These are phyloP conservation scores for Fusarium coffeatum DNA, from an alignment of 2,329 filamentous ascomycete genomes.

Conservation along the genomic window DNA sequence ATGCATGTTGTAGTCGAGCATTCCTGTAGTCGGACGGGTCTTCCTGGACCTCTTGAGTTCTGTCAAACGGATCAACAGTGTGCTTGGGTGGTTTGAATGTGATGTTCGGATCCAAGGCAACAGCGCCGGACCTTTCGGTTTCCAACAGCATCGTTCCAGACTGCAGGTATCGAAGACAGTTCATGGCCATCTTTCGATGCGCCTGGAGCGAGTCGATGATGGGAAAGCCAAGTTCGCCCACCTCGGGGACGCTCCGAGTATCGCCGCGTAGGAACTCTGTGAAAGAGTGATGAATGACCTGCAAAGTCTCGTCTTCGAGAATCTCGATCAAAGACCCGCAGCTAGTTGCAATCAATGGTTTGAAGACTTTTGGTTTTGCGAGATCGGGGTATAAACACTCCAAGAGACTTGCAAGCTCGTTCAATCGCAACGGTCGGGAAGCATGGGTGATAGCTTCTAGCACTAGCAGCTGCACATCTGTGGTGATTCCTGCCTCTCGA, in stretches of 20 bases:
- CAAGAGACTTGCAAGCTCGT: slow-evolving; percentile 50
- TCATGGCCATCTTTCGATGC: slow-evolving; percentile 35
- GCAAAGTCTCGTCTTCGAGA: slow-evolving; percentile 57
- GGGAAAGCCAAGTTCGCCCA: slow-evolving; percentile 18
- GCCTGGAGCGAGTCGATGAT: slow-evolving; percentile 30
- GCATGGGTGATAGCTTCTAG: slow-evolving; percentile 56
- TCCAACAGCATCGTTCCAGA: slow-evolving; percentile 29
- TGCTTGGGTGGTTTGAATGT: slow-evolving; percentile 8
- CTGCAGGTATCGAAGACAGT: slow-evolving; percentile 34
- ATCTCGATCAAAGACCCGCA: slow-evolving; percentile 59
- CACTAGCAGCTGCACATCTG: slow-evolving; percentile 51
- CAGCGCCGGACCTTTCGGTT: neutral
- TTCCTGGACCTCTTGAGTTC: neutral
- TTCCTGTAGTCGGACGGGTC: slow-evolving; percentile 27
- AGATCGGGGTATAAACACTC: slow-evolving; percentile 40
- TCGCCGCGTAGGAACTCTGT: slow-evolving; percentile 58
- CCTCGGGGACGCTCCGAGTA: neutral
- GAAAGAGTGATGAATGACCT: slow-evolving; percentile 61
- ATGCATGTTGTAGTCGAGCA: slow-evolving; percentile 35
- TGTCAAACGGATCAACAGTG: neutral
- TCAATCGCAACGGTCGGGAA: slow-evolving; percentile 53
- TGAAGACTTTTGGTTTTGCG: slow-evolving; percentile 40
- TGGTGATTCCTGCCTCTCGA: slow-evolving; percentile 42
- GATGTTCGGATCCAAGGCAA: neutral
- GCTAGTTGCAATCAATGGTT: slow-evolving; percentile 50